Evolutionary conservation across 805 yeast species (phyloP), one percentile per base, ranked within the genome.

Genomic region (Pichia scutulata): DNA sequence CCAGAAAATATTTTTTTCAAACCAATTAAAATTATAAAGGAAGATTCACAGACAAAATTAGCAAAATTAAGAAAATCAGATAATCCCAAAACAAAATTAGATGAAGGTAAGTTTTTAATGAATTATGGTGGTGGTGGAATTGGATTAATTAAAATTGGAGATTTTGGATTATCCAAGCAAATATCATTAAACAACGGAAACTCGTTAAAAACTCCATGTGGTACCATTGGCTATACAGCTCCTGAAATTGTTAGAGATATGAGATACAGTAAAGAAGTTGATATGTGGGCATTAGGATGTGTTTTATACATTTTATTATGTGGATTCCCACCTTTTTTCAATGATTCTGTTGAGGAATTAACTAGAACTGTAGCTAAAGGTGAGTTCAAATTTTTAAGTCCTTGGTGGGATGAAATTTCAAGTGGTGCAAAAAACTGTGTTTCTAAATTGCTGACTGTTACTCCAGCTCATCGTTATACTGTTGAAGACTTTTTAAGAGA

Each of bases 261-360:
- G 70, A 76, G 82, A 44, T 93, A 93, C 64, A 86, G 96, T 1
- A 89, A 87, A 70, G 85, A 89, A 55, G 99, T 93, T 37, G 99
- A 93, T 65, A 88, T 93, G 93, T 93, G 99, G 99, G 97, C 97
- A 6, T 73, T 93, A 49, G 99, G 99, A 0, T 93, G 99, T 70
- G 97, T 93, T 0, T 70, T 93, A 49, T 93, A 93, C 64, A 93
- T 98, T 0, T 72, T 93, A 41, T 71, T 93, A 36, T 93, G 98
- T 70, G 99, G 99, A 4, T 93, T 93, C 69, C 99, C 99, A 1
- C 99, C 99, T 6, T 93, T 93, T 63, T 93, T 89, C 67, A 95
- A 88, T 62, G 93, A 86, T 61, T 71, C 82, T 52, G 83, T 84
- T 53, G 90, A 84, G 52, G 73, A 76, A 2, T 72, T 86, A 52